Base-by-base conservation (phyloP, 768 basidiomycete species). In the Pisolithus albus region DNA sequence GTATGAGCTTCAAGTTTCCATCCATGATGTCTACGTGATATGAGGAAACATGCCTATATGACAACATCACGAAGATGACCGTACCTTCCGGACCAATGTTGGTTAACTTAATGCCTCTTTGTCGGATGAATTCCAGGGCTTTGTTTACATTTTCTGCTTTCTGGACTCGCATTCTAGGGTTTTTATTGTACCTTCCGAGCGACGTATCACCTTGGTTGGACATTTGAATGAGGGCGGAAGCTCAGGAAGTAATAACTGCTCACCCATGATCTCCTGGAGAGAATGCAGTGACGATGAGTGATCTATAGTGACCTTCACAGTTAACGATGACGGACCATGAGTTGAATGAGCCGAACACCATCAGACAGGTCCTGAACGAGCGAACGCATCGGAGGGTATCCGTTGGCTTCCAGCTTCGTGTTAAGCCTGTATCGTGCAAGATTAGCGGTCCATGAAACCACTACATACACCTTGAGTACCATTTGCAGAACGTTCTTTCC, bases 121-220 rank as follows among this genome's bases (percentile, higher is more conserved):
- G 90, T 30, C 85, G 86, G 68, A 99, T 97, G 69, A 96, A 97
- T 58, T 95, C 89, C 43, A 99, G 71, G 0, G 96, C 96, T 68
- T 92, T 92, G 70, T 91, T 94, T 46, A 95, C 94, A 69, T 99
- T 99, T 77, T 99, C 96, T 2, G 92, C 93, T 63, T 94, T 96
- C 69, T 99, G 96, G 2, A 98, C 85, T 30, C 94, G 81, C 76
- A 97, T 93, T 34, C 84, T 76, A 0, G 96, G 95, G 51, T 78
- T 81, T 64, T 78, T 87, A 72, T 95, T 96, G 67, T 95, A 98
- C 60, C 90, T 74, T n/a, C 95, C 95, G 6, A 98, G 79, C n/a
- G 89, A 89, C 2, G 82, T 83, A 64, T 93, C 90, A 49, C 91
- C 90, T 92, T 47, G 32, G 51, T 52, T 32, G 19, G 46, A 49